Conservation (phyloP, 331 rosid genomes). For the Cydonia oblonga region DNA sequence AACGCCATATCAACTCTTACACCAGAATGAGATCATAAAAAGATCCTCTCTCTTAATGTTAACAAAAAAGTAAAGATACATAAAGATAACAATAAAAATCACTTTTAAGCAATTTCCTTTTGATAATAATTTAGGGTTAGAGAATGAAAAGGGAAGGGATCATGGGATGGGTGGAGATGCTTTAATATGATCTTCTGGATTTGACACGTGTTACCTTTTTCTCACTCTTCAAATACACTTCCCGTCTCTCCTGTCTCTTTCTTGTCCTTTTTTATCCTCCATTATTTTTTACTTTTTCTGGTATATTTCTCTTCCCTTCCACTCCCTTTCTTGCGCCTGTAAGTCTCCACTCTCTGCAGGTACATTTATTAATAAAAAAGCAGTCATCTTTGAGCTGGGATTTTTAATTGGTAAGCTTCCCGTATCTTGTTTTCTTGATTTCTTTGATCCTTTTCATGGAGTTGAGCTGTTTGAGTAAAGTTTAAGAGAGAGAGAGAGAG, state of each 20-base stretch:
- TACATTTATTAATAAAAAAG: not conserved
- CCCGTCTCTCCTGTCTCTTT: not conserved
- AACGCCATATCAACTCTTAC: no score
- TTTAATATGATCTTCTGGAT: conserved; percentile 29
- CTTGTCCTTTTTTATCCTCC: not conserved
- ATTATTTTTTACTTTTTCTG: not conserved
- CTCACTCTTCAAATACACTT: conserved; percentile 8
- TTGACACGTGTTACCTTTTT: conserved; percentile 42
- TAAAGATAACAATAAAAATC: no score
- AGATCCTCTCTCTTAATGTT: not conserved
- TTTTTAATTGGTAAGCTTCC: conserved; percentile 23
- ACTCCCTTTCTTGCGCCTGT: conserved; percentile 18
- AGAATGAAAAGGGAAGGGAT: conserved; percentile 21
- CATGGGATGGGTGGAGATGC: conserved; percentile 47
- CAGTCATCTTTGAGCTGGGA: conserved; percentile 12
- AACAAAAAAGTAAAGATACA: not conserved
- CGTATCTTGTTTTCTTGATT: conserved; percentile 19
- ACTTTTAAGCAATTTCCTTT: not conserved
- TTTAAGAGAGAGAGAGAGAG: not conserved
- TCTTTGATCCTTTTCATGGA: conserved; percentile 25
- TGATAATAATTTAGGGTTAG: conserved; percentile 22
- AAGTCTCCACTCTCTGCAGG: conserved; percentile 20
- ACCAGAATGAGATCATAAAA: not conserved
- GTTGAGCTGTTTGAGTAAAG: conserved; percentile 24
- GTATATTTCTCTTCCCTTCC: conserved; percentile 9